Evolutionary conservation across 2,329 filamentous ascomycete genomes (phyloP), one percentile per base, ranked within the genome.

Genomic region (Gremmenia infestans): DNA sequence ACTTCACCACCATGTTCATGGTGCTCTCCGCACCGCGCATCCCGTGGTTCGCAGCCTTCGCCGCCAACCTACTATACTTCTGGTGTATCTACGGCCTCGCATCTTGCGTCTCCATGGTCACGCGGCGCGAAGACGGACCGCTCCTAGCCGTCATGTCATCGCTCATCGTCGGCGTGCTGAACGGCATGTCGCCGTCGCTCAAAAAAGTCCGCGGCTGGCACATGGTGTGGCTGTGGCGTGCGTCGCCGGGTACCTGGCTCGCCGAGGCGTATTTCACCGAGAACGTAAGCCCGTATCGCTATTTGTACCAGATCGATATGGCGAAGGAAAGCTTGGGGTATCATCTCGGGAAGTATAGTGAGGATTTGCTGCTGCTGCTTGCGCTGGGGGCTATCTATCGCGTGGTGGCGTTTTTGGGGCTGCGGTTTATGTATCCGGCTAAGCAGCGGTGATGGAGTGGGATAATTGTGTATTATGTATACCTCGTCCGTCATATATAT

Each of bases 41-140:
- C 17, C 64, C 66, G n/a, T 84, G 76, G 70, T 65, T 67, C 22
- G 66, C 73, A 9, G 77, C 78, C 25, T 83, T 79, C 64, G 52
- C 72, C 14, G 74, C 73, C 6, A 83, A 83, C 54, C 62, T 82
- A 47, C 58, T 77, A 9, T 83, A 83, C 68, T 83, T 82, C 62
- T 85, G 78, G 69, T 78, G 77, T 62, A 79, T 83, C 50, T 83
- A 82, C 64, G 80, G 81, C 0, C 72, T 83, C 6, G 76, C 81
- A 0, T 78, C 74, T 36, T 69, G 73, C 32, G 67, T 83, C 15
- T 79, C 75, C 55, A 81, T 83, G 78, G 62, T 83, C 1, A 74
- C 77, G 22, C 74, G 76, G 19, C 70, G 81, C 7, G 80, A 84
- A 65, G 78, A 83, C 57, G 81, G 80, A 0, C 81, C 81, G 0